Conservation (phyloP, 495 filamentous ascomycete species). For the Neurospora sublineolata region DNA sequence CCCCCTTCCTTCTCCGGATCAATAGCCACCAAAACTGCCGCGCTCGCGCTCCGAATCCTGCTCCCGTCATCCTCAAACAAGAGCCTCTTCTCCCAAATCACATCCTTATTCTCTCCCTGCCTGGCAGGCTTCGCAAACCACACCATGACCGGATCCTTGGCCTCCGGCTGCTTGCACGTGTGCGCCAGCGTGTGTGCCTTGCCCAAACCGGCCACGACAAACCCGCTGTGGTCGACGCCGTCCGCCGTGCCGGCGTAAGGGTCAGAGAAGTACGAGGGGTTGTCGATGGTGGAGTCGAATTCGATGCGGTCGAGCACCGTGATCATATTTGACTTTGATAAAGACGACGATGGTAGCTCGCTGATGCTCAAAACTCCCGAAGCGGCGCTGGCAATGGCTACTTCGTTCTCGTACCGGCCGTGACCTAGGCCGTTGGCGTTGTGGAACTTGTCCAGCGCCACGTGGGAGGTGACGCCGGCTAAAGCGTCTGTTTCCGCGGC, state of each 20-base stretch:
- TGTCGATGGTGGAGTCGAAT: constrained; percentile 41
- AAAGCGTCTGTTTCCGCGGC: constrained; percentile 20
- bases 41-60: constrained; percentile 38
- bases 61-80: constrained; percentile 50
- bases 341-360: constrained; percentile 19
- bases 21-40: constrained; percentile 43
- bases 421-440: constrained; percentile 50
- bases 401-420: constrained; percentile 32
- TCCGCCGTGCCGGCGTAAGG: constrained; percentile 37
- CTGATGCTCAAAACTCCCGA: constrained; percentile 20
- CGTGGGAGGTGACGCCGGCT: constrained; percentile 30
- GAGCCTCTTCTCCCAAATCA: constrained; percentile 30
- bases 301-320: constrained; percentile 30
- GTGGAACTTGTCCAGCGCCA: constrained; percentile 32
- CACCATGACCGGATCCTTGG: constrained; percentile 35
- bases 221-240: constrained; percentile 42
- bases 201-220: constrained; percentile 40
- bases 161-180: constrained; percentile 25
- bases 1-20: constrained; percentile 20
- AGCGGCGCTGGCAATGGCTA: constrained; percentile 36
- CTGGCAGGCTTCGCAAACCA: constrained; percentile 29
- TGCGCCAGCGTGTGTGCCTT: constrained; percentile 24
- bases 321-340: constrained; percentile 29
- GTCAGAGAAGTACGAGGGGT: constrained; percentile 43
- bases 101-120: constrained; percentile 1